Evolutionary conservation across 2,329 filamentous ascomycete genomes (phyloP).

Genomic region (Hypoxylon sp.): DNA sequence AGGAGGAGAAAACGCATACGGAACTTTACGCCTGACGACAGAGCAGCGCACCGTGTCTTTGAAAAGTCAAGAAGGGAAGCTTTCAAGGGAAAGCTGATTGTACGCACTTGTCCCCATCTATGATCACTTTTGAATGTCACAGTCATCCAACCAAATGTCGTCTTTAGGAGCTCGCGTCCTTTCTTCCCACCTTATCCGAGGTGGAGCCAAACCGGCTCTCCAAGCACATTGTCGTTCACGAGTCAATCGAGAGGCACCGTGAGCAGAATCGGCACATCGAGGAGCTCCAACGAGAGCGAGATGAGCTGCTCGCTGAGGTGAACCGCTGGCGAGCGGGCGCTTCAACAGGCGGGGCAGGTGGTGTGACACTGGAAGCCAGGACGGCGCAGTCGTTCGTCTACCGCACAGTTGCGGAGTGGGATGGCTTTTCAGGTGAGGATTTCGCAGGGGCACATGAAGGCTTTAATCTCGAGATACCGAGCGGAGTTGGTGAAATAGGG

Average conservation of each 20-base stretch:
- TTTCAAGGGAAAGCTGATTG: conserved; percentile 56
- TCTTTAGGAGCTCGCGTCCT: conserved; percentile 53
- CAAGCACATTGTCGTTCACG: conserved; percentile 56
- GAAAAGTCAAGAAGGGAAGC: conserved; percentile 58
- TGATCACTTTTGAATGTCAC: conserved; percentile 2
- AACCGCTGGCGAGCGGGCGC: conserved; percentile 43
- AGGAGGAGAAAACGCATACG: conserved; percentile 54
- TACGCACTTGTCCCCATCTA: conserved; percentile 40
- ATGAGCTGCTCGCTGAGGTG: conserved; percentile 42
- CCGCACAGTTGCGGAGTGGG: conserved; percentile 14
- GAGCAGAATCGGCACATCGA: conserved; percentile 45
- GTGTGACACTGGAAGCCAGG: conserved; percentile 17
- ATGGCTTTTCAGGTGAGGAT: conserved; percentile 12
- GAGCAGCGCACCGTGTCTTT: conserved; percentile 57
- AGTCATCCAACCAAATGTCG: conserved; percentile 22
- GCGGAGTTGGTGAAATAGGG: conserved; percentile 12
- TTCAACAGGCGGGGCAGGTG: conserved; percentile 6
- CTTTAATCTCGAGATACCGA: conserved; percentile 6
- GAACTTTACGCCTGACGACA: conserved; percentile 57
- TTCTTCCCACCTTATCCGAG: conserved; percentile 52
- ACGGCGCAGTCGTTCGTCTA: conserved; percentile 22
- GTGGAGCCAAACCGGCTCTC: conserved; percentile 55
- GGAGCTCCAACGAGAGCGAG: conserved; percentile 43
- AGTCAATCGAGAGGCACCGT: conserved; percentile 52
- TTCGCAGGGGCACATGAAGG: conserved; percentile 13